Conservation (phyloP, 176 grass and related monocot genomes). For the Secale cereale region DNA sequence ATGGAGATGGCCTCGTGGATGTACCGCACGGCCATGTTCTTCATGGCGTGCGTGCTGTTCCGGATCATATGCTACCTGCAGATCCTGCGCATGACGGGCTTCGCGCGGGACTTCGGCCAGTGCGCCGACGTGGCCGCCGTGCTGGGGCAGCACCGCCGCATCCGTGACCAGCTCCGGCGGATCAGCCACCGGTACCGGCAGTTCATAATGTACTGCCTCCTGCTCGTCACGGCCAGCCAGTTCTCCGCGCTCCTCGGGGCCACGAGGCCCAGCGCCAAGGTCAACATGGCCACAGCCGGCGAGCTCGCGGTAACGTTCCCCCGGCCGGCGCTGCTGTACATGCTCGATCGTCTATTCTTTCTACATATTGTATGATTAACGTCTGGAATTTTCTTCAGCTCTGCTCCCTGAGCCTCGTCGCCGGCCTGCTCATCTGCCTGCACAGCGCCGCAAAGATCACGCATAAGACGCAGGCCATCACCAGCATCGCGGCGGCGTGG, state of each 20-base stretch:
- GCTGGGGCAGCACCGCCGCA: constrained; percentile 60
- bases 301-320: constrained; percentile 64
- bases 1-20: constrained; percentile 71
- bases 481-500: constrained; percentile 79
- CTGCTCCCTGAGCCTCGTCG: constrained; percentile 70
- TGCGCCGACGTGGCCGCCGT: constrained; percentile 54
- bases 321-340: not conserved
- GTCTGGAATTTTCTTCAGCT: constrained; percentile 32
- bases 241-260: constrained; percentile 62
- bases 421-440: constrained; percentile 72
- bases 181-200: constrained; percentile 75
- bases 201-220: constrained; percentile 67
- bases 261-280: constrained; percentile 53
- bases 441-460: constrained; percentile 93
- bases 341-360: not conserved
- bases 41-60: constrained; percentile 76
- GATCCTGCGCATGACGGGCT: constrained; percentile 81
- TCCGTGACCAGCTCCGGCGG: constrained; percentile 57
- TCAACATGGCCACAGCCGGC: constrained; percentile 63
- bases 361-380: not conserved
- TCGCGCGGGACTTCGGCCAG: constrained; percentile 52
- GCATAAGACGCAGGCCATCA: constrained; percentile 89
- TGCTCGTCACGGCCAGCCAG: constrained; percentile 72
- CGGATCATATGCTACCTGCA: constrained; percentile 74
- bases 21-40: constrained; percentile 70